Base-by-base conservation (phyloP, 2,329 filamentous ascomycete species). In the Hirsutella rhossiliensis region DNA sequence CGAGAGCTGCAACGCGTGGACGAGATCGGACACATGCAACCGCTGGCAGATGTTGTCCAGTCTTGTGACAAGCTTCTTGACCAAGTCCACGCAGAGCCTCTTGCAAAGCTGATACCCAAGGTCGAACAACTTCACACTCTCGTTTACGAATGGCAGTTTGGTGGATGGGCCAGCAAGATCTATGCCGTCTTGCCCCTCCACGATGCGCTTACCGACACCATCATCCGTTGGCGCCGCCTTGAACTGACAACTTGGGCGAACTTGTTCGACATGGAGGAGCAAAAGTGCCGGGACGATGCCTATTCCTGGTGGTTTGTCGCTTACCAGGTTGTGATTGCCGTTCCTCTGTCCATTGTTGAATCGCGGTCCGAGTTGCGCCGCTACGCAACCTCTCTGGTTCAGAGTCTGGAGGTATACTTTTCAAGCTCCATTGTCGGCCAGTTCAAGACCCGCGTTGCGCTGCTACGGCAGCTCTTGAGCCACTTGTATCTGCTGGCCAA, bases 261-360 rank as follows among this genome's bases (percentile, higher is more conserved):
- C 37, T 64, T 98, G 3, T 83, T 98, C 47, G 87, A 95, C 52
- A 79, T 85, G 60, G 92, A 98, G 61, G 73, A 80, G 32, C 72
- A 77, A 43, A 87, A 84, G 54, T 88, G 82, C 53, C 71, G 81
- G 19, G 76, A 86, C 41, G 82, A 87, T 56, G 88, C 90, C 3
- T 82, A 80, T 54, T 82, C 84, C 15, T 98, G 92, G 92, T 98
- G 89, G 82, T 98, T 96, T 54, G 75, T 97, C 47, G 88, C 90
- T 1, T 98, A 96, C 56, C 87, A 97, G 62, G 87, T 83, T 5
- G 78, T 94, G 37, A 75, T 98, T 52, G 82, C 80, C 3, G 82
- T 81, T 11, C 84, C 89, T 0, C 69, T 86, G 43, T 74, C 77
- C 18, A 72, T 90, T 47, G 67, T 75, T 1, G 71, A 78, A 45